phyloP scores from a whole-genome alignment of 768 basidiomycete species.

The Trametes maxima region DNA sequence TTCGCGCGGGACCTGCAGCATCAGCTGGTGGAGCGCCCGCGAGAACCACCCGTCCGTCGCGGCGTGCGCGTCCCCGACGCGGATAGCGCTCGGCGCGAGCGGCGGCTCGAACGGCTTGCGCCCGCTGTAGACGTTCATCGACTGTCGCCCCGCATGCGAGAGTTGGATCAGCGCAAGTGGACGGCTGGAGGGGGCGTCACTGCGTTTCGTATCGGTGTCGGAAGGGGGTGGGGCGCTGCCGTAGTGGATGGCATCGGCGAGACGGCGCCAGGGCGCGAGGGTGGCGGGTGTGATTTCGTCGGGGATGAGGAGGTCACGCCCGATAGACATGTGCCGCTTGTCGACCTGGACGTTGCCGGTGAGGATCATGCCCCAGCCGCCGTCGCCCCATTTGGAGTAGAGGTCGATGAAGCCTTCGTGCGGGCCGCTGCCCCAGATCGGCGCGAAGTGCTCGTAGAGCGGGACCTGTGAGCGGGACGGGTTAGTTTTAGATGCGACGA shows the following conservation, averaged over 20 bases:
- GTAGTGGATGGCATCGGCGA: slow-evolving; percentile 56
- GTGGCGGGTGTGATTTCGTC: slow-evolving; percentile 42
- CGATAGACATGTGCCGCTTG: slow-evolving; percentile 62
- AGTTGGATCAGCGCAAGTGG: slow-evolving; percentile 79
- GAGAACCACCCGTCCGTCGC: slow-evolving; percentile 34
- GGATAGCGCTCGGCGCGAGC: slow-evolving; percentile 69
- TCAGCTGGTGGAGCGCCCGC: slow-evolving; percentile 42
- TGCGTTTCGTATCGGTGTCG: slow-evolving; percentile 3
- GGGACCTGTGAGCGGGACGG: slow-evolving; percentile 64
- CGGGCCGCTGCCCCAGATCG: slow-evolving; percentile 69
- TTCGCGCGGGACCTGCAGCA: slow-evolving; percentile 64
- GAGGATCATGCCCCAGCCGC: slow-evolving; percentile 86
- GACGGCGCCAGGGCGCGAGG: slow-evolving; percentile 50
- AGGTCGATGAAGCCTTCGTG: slow-evolving; percentile 62
- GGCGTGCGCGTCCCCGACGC: slow-evolving; percentile 42
- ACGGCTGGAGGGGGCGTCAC: neutral
- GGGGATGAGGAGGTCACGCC: slow-evolving; percentile 71
- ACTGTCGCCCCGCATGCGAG: slow-evolving; percentile 83
- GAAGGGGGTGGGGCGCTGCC: neutral
- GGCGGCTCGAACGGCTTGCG: slow-evolving; percentile 62
- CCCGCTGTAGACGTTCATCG: slow-evolving; percentile 69
- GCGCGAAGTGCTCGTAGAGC: slow-evolving; percentile 83
- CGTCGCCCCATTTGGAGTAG: slow-evolving; percentile 74
- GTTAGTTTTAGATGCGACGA: neutral
- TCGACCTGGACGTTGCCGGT: slow-evolving; percentile 85